Base-by-base conservation (phyloP, 2,329 filamentous ascomycete genomes). In the Catunica adiposa region DNA sequence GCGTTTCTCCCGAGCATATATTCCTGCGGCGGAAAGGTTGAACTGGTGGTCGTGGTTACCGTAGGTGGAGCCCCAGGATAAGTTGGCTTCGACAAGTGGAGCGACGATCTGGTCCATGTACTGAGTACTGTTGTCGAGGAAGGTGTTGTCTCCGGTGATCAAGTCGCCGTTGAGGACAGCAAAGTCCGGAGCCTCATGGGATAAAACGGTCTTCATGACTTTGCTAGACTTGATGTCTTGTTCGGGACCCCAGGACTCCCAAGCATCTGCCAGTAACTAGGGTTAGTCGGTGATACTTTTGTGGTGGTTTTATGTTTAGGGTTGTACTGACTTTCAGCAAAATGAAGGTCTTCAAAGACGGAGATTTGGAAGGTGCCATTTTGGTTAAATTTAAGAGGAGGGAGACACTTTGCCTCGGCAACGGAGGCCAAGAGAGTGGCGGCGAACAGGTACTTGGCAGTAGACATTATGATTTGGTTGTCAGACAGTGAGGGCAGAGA, bases 131-230 rank as follows among this genome's bases (percentile, higher is more conserved):
- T 63, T 65, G 3, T 74, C 66, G 3, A 70, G 57, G 58, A 70
- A 76, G 0, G 73, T 74, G 56, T 80, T 79, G 57, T 86, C 82
- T 42, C 83, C 82, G 0, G 82, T 83, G 56, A 85, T 80, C 3
- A 87, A 70, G 61, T 87, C 84, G 15, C 83, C 83, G 56, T 86
- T 87, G 26, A 87, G 66, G 0, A 87, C 77, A 0, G 83, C 81
- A 0, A 87, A 70, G 42, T 79, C 70, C 0, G 78, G 74, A 0
- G 64, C 61, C 57, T 86, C 82, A 0, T 64, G 66, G 37, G 78
- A 70, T 1, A 86, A 71, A 4, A 86, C 68, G 0, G 69, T 67
- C 52, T 73, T 71, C 62, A 86, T 77, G 0, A 84, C 78, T 3
- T 66, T 61, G 3, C 76, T 66, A 0, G 78, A 77, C 54, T 76